These are phyloP conservation scores for Gossypium bickii DNA, from an alignment of 345 rosid genomes.

Conservation along the genomic window DNA sequence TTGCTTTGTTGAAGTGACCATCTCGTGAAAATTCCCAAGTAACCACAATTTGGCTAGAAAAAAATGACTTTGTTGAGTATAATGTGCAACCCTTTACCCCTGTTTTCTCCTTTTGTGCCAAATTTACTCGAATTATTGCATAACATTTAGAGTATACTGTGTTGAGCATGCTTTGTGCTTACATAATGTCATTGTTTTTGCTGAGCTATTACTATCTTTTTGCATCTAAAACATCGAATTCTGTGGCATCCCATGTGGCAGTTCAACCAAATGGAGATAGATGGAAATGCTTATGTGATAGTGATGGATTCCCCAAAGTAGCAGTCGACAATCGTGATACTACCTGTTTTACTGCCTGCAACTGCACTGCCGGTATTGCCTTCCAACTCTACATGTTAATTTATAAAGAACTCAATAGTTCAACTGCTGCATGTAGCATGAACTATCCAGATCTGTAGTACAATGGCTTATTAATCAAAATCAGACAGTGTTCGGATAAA, in stretches of 20 bases:
- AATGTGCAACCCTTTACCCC: not conserved
- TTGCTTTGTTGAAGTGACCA: no score
- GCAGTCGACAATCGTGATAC: slow-evolving; percentile 34
- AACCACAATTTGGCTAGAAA: not conserved
- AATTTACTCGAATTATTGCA: not conserved
- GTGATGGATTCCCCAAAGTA: slow-evolving; percentile 70
- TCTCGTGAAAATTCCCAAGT: no score
- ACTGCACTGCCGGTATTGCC: slow-evolving; percentile 76
- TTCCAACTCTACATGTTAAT: not conserved
- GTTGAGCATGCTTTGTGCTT: not conserved
- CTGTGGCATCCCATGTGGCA: slow-evolving; percentile 21
- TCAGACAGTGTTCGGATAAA: not conserved
- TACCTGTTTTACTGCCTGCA: slow-evolving; percentile 78
- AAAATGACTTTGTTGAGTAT: not conserved
- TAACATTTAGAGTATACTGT: not conserved
- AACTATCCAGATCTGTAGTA: not conserved
- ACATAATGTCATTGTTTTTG: not conserved
- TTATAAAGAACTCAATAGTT: slow-evolving; percentile 8
- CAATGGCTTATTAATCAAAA: no score
- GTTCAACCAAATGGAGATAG: slow-evolving; percentile 38
- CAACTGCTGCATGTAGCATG: not conserved
- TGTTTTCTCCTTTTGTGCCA: not conserved
- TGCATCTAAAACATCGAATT: slow-evolving; percentile 8
- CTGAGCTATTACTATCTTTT: not conserved
- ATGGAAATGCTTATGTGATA: slow-evolving; percentile 74